Base-by-base conservation (phyloP, 1,284 basidiomycete genomes). In the Rhodotorula sp. region DNA sequence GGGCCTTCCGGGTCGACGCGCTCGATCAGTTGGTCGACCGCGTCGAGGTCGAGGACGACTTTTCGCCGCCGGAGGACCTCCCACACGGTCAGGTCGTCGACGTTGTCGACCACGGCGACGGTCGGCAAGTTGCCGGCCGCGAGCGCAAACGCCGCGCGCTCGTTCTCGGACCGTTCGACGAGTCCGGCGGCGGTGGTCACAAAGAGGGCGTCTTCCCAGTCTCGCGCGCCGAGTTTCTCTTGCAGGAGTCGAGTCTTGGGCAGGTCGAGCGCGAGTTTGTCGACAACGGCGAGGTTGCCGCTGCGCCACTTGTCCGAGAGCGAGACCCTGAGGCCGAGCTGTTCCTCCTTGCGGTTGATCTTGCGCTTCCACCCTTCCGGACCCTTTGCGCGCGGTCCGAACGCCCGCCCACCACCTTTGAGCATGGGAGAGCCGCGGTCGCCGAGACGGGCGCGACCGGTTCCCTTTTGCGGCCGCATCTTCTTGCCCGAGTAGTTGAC, bases 401-500 rank as follows among this genome's bases (percentile, higher is more conserved):
- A 79, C 48, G 78, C 78, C 26, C 73, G 65, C 78, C 94, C 96
- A 83, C 96, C 96, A 65, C 95, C 95, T 49, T 90, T 86, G 75
- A 95, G 87, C 84, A 94, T 92, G 7, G 95, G 94, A 80, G 89
- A 92, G 76, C 92, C 90, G 20, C 85, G 87, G 79, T 94, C 92
- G 63, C 96, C 96, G 3, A 96, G 84, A 83, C 96, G 91, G 23
- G 96, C 97, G 74, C 83, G 85, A 77, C 96, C 97, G 16, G 88
- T 87, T 2, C 95, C 95, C 83, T 99, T 99, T 81, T 99, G 96
- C 10, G 87, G 90, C 43, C 90, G 87, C 69, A 98, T 87, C 83
- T 99, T 99, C 76, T 86, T 84, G 31, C 92, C 92, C 1, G 93
- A 96, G 64, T 91, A 93, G 47, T 87, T 86, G 18, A 98, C 93